Percentiles rank a stretch among this genome's conserved stretches.
phyloP scores from a whole-genome alignment of 2,329 filamentous ascomycete species.

The Colletotrichum sp. region DNA sequence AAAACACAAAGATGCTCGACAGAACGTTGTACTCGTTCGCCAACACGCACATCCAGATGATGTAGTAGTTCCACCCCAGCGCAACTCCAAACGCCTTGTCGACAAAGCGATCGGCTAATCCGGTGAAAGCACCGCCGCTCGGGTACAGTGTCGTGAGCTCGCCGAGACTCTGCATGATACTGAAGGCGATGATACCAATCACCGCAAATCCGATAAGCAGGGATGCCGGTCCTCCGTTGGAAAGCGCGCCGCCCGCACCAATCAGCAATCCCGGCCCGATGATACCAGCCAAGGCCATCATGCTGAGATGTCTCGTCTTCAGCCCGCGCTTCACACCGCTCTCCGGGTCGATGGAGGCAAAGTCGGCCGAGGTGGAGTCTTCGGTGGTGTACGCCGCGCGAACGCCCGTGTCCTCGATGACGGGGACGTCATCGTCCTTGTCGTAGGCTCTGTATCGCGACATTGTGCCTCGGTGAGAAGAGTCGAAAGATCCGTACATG shows the following conservation, averaged over 20 bases:
- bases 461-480: neutral
- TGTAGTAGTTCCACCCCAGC: slow-evolving; percentile 75
- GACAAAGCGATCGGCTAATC: slow-evolving; percentile 72
- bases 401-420: neutral
- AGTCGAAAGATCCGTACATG: neutral
- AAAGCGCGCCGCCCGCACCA: slow-evolving; percentile 72
- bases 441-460: slow-evolving; percentile 14
- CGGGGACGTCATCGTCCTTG: slow-evolving; percentile 10
- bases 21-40: slow-evolving; percentile 76
- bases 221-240: slow-evolving; percentile 72
- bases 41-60: slow-evolving; percentile 70
- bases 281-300: slow-evolving; percentile 68
- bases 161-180: slow-evolving; percentile 75
- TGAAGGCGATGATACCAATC: slow-evolving; percentile 72
- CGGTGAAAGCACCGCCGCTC: slow-evolving; percentile 73
- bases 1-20: slow-evolving; percentile 69
- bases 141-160: slow-evolving; percentile 78
- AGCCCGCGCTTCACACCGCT: slow-evolving; percentile 72
- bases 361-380: slow-evolving; percentile 39
- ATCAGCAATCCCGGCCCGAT: slow-evolving; percentile 76
- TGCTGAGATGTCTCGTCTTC: slow-evolving; percentile 70
- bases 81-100: slow-evolving; percentile 73
- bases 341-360: slow-evolving; percentile 59
- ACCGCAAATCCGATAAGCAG: slow-evolving; percentile 76
- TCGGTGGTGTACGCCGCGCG: neutral